Evolutionary conservation across 352 stramenopile genomes (phyloP), one percentile per base, ranked within the genome.

Genomic region (Peronospora belbahrii): DNA sequence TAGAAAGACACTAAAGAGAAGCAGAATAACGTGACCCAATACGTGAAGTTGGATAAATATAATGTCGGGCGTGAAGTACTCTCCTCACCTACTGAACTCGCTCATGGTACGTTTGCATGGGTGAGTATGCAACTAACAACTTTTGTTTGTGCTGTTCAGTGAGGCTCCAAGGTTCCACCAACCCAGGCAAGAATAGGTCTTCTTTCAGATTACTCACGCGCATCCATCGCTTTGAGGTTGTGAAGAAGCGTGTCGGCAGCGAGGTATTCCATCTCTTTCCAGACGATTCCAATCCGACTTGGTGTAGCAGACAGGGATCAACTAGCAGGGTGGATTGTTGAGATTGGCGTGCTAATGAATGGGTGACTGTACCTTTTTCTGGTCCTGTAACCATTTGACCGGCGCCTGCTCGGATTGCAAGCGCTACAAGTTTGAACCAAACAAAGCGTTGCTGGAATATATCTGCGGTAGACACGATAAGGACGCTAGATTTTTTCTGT

Each of bases 401-500:
- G 76, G 67, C 2, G 63, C 56, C 27, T 74, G 64, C 40, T 87
- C 76, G 4, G 65, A 50, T 22, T 81, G 53, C 1, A 91, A 53
- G 2, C 73, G 65, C 9, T 59, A 33, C 25, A 87, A 88, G 32
- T 88, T 88, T 30, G 74, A 67, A 7, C 86, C 6, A 9, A 86
- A 42, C 1, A 52, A 34, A 17, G 80, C 67, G 37, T 85, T 81
- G 6, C 34, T 42, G 9, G 70, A 53, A 19, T 82, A 68, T 0
- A 72, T 4, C 76, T 70, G 1, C 76, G 76, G 38, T 83, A 88
- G 2, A 91, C 48, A 3, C 70, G 9, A 34, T 42, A 20, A 27
- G 24, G 33, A 27, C 14, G 20, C n/a, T n/a, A n/a, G n/a, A n/a
- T n/a, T n/a, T n/a, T n/a, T n/a, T n/a, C n/a, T n/a, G n/a, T n/a